Conservation (phyloP, 176 grass and related monocot species). For the Cenchrus purpureus region DNA sequence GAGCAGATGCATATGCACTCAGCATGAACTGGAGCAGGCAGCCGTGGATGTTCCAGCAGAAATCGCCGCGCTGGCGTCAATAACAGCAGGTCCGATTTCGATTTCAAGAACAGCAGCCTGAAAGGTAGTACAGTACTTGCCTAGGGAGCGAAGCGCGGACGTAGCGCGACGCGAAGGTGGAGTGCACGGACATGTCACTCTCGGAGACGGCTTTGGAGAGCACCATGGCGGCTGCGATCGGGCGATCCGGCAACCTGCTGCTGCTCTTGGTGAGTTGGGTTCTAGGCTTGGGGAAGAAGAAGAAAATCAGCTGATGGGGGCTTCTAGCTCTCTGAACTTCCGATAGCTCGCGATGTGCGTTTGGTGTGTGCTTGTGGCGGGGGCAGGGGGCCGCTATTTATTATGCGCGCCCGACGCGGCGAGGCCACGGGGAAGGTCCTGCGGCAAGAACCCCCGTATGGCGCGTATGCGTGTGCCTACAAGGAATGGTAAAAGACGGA, state of each 20-base stretch:
- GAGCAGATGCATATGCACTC: too few species aligned
- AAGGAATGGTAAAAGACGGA: background rate
- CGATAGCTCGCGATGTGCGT: background rate
- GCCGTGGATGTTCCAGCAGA: background rate
- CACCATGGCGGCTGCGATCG: slow-evolving; percentile 41
- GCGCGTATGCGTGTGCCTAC: background rate
- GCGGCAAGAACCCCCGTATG: background rate
- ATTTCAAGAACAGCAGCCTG: background rate
- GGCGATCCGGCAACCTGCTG: slow-evolving; percentile 1
- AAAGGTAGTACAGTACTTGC: background rate
- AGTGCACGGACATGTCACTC: slow-evolving; percentile 81
- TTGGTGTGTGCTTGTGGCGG: slow-evolving; percentile 25
- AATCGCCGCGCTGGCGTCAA: background rate
- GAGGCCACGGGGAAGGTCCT: background rate
- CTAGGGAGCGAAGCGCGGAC: slow-evolving; percentile 84
- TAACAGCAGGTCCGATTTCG: background rate
- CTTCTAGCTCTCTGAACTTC: background rate
- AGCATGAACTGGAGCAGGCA: too few species aligned
- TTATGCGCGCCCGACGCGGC: background rate
- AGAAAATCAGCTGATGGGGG: background rate
- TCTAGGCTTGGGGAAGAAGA: slow-evolving; percentile 4
- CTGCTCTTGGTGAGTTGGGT: background rate
- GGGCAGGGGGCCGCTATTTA: slow-evolving; percentile 31
- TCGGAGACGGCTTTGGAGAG: slow-evolving; percentile 73
- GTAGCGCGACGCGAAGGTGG: slow-evolving; percentile 96